A percentile compares a stretch with the other conserved stretches of the same genome.
Evolutionary conservation across 1,284 basidiomycete genomes (phyloP).

Genomic region (Phellopilus nigrolimitatus): DNA sequence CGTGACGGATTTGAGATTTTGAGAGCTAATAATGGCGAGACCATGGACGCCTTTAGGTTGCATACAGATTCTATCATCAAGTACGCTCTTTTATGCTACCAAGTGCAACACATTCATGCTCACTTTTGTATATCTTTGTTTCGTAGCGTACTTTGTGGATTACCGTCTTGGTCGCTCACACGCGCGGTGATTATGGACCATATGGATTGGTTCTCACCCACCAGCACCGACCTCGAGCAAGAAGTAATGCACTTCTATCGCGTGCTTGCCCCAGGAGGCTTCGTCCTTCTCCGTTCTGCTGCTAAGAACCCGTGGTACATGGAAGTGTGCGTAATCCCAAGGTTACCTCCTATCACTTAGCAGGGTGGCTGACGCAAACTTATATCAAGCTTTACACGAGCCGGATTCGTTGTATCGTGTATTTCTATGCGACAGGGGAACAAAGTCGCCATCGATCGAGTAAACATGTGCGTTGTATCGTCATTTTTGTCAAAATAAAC

Average conservation of each 20-base stretch:
- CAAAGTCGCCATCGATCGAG: slow-evolving; percentile 51
- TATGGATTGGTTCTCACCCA: slow-evolving; percentile 70
- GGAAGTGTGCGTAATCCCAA: slow-evolving; percentile 40
- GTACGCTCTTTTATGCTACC: slow-evolving; percentile 37
- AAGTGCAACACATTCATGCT: slow-evolving; percentile 1
- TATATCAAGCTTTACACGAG: slow-evolving; percentile 33
- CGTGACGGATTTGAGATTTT: slow-evolving; percentile 58
- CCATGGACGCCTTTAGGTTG: slow-evolving; percentile 63
- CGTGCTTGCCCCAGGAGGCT: slow-evolving; percentile 57
- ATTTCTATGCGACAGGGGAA: slow-evolving; percentile 40
- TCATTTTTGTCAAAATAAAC: not conserved
- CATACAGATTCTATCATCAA: slow-evolving; percentile 78
- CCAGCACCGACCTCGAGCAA: slow-evolving; percentile 53
- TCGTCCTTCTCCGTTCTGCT: slow-evolving; percentile 70
- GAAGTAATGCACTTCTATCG: slow-evolving; percentile 61
- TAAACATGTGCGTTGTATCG: slow-evolving; percentile 50
- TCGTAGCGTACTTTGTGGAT: slow-evolving; percentile 53
- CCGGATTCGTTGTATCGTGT: slow-evolving; percentile 45
- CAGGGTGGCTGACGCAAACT: not conserved
- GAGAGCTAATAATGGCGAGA: slow-evolving; percentile 44
- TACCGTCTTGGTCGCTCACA: slow-evolving; percentile 52
- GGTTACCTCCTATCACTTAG: not conserved
- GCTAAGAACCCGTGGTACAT: slow-evolving; percentile 74
- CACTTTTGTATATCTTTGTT: not conserved
- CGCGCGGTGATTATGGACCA: slow-evolving; percentile 79